Conservation (phyloP, 257 asterid genomes). For the Asclepias syriaca region DNA sequence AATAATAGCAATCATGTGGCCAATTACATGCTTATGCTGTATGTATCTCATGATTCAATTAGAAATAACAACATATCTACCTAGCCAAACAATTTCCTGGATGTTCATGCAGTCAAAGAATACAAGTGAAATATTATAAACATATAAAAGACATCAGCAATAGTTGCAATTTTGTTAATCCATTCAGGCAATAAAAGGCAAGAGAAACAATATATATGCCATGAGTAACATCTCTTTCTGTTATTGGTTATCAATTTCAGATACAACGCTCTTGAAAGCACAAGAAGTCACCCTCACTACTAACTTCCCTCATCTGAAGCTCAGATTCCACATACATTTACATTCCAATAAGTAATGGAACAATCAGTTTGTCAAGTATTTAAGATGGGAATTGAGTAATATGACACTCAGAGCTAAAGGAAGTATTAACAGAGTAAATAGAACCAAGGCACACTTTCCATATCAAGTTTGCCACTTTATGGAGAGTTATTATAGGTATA, state of each 20-base stretch:
- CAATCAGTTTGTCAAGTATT: neutral
- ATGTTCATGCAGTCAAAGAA: neutral
- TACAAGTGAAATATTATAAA: neutral
- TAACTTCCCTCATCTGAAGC: neutral
- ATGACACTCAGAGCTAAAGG: too few species aligned
- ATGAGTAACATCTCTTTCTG: neutral
- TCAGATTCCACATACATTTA: neutral
- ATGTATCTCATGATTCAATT: neutral
- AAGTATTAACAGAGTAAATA: neutral
- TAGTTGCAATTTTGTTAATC: neutral
- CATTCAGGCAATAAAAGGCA: neutral
- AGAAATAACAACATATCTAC: conserved; percentile 4
- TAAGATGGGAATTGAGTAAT: neutral
- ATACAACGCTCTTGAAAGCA: neutral
- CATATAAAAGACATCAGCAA: neutral
- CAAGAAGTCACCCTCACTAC: neutral
- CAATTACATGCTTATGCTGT: neutral
- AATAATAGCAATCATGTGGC: conserved; percentile 15
- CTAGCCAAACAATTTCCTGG: neutral
- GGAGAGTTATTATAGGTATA: neutral
- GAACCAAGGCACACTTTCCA: neutral
- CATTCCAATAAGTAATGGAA: neutral
- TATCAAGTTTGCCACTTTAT: neutral
- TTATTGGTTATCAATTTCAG: neutral
- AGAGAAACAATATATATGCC: neutral